Percentiles rank a stretch among this genome's conserved stretches.
phyloP scores from a whole-genome alignment of 2,329 filamentous ascomycete species.

The Colletotrichum sp. region DNA sequence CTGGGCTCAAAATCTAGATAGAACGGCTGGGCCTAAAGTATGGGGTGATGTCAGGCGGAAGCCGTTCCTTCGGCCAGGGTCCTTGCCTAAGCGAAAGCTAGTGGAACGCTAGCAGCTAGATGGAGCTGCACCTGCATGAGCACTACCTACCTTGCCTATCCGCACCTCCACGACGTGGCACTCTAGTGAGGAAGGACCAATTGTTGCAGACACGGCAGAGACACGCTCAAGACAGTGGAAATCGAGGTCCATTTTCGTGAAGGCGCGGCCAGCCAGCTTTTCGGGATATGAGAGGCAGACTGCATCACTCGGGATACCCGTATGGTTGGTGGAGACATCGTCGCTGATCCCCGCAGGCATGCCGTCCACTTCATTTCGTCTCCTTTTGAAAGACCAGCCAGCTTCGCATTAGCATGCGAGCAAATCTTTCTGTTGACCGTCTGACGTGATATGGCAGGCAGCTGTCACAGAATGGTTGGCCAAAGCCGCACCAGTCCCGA shows the following conservation, averaged over 20 bases:
- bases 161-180: not conserved
- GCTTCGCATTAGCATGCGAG: not conserved
- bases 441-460: not conserved
- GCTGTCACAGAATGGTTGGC: not conserved
- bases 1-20: not conserved
- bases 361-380: not conserved
- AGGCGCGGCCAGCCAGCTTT: not conserved
- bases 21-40: not conserved
- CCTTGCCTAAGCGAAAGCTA: conserved; percentile 7
- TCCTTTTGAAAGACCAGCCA: not conserved
- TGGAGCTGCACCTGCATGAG: not conserved
- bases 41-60: conserved; percentile 20
- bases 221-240: not conserved
- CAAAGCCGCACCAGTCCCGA: too few species aligned
- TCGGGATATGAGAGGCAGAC: not conserved
- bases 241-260: not conserved
- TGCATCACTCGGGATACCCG: not conserved
- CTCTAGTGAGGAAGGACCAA: not conserved
- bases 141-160: not conserved
- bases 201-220: not conserved
- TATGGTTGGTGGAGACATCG: not conserved
- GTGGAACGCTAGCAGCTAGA: not conserved
- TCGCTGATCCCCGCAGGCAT: not conserved
- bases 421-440: not conserved
- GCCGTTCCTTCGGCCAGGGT: conserved; percentile 6